Evolutionary conservation across 768 basidiomycete genomes (phyloP).

Genomic region (Boletus sp.): DNA sequence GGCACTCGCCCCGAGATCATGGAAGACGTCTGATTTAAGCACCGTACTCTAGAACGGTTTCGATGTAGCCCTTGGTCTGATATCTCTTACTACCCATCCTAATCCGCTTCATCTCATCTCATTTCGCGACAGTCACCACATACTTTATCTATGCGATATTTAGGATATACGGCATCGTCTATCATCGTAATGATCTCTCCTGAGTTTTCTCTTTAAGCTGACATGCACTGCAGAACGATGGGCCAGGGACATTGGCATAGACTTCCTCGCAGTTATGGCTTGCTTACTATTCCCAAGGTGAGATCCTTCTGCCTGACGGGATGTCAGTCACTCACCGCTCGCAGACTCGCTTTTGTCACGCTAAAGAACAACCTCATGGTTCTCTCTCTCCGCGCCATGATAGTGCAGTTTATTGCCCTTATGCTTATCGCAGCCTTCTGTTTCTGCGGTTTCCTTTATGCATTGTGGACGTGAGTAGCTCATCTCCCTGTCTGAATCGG

Average conservation of each 20-base stretch:
- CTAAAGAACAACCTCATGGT: constrained; percentile 80
- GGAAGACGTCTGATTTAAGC: constrained; percentile 16
- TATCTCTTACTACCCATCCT: background rate
- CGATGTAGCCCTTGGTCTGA: constrained; percentile 82
- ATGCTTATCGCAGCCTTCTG: constrained; percentile 88
- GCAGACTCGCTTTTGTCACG: constrained; percentile 86
- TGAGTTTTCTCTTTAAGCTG: background rate
- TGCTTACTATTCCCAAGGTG: constrained; percentile 88
- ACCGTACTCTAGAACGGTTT: constrained; percentile 71
- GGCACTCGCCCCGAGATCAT: constrained; percentile 9
- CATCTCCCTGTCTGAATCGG: background rate
- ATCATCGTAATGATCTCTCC: constrained; percentile 45
- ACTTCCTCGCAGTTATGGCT: constrained; percentile 85
- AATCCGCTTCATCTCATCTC: constrained; percentile 1
- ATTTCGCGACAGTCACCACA: constrained; percentile 56
- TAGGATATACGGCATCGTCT: constrained; percentile 71
- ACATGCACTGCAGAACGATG: constrained; percentile 45
- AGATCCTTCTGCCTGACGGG: constrained; percentile 1
- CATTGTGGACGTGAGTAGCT: constrained; percentile 81
- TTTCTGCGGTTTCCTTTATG: constrained; percentile 91
- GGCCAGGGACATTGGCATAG: constrained; percentile 71
- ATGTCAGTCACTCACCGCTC: background rate
- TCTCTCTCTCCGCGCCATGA: constrained; percentile 85
- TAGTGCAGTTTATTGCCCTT: constrained; percentile 80
- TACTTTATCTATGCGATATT: constrained; percentile 76